Evolutionary conservation across 495 filamentous ascomycete species (phyloP).

Genomic region (Lophiostoma macrostomum): DNA sequence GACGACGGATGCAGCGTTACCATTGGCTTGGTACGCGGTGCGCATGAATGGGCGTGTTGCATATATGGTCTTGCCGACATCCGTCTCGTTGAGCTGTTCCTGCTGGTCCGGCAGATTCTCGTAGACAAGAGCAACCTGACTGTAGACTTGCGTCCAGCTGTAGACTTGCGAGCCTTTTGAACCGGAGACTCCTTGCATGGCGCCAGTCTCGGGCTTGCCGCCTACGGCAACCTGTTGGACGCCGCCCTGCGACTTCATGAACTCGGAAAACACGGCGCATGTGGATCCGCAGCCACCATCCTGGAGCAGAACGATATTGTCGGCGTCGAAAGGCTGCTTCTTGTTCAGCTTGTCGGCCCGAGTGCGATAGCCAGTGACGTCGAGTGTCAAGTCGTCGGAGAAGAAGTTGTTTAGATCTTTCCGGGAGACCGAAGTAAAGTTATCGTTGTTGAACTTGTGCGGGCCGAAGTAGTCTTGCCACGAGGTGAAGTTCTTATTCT

Average conservation of each 20-base stretch:
- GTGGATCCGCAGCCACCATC: slow-evolving; percentile 33
- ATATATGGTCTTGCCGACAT: slow-evolving; percentile 15
- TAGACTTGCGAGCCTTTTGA: slow-evolving; percentile 28
- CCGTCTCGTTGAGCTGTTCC: slow-evolving; percentile 26
- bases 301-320: slow-evolving; percentile 34
- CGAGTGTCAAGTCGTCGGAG: slow-evolving; percentile 24
- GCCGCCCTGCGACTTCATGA: slow-evolving; percentile 29
- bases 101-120: neutral
- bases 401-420: slow-evolving; percentile 31
- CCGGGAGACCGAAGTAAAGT: slow-evolving; percentile 23
- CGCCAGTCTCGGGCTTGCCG: slow-evolving; percentile 20
- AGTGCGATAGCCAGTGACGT: slow-evolving; percentile 23
- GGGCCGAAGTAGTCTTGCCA: slow-evolving; percentile 32
- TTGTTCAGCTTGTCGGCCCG: slow-evolving; percentile 19
- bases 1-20: slow-evolving; percentile 7
- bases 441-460: slow-evolving; percentile 25
- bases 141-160: slow-evolving; percentile 10
- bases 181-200: slow-evolving; percentile 33
- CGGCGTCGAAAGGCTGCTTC: slow-evolving; percentile 26
- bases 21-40: slow-evolving; percentile 2
- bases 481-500: slow-evolving; percentile 28
- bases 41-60: slow-evolving; percentile 20
- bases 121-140: slow-evolving; percentile 7
- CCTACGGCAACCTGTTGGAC: slow-evolving; percentile 32
- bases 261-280: slow-evolving; percentile 32